phyloP scores from a whole-genome alignment of 2,329 filamentous ascomycete genomes.

The Pyricularia pennisetigena region DNA sequence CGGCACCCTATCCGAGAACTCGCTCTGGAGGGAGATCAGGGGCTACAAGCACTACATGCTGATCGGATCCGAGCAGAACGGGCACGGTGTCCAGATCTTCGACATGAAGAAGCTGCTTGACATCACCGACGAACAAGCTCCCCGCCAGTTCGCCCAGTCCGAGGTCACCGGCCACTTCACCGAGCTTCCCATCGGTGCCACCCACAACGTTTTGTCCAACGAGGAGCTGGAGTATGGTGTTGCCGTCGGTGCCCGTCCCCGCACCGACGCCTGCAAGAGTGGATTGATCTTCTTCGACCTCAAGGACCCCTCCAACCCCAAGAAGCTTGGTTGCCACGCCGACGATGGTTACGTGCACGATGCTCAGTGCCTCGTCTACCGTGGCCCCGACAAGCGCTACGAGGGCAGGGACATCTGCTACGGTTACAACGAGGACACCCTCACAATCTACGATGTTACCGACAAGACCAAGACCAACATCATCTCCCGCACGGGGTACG shows the following conservation, averaged over 20 bases:
- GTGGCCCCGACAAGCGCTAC: slow-evolving; percentile 37
- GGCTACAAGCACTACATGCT: slow-evolving; percentile 25
- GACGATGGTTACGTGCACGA: slow-evolving; percentile 52
- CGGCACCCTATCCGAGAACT: slow-evolving; percentile 2
- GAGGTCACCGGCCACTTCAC: slow-evolving; percentile 5
- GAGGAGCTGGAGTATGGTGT: slow-evolving; percentile 27
- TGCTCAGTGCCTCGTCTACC: slow-evolving; percentile 46
- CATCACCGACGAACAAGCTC: slow-evolving; percentile 26
- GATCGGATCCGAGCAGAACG: slow-evolving; percentile 28
- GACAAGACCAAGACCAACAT: slow-evolving; percentile 34
- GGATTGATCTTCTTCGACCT: slow-evolving; percentile 48
- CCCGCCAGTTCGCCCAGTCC: slow-evolving; percentile 10
- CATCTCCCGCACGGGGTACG: slow-evolving; percentile 43
- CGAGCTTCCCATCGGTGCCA: slow-evolving; percentile 5
- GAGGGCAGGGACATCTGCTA: slow-evolving; percentile 43
- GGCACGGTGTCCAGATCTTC: slow-evolving; percentile 53
- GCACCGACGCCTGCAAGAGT: slow-evolving; percentile 13
- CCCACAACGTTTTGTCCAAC: slow-evolving; percentile 5
- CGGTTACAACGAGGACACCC: slow-evolving; percentile 41
- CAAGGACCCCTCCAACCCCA: slow-evolving; percentile 39
- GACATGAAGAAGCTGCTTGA: slow-evolving; percentile 48
- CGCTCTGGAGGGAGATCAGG: slow-evolving; percentile 41
- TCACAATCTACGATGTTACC: slow-evolving; percentile 42
- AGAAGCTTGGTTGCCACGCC: slow-evolving; percentile 40
- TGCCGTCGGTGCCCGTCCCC: slow-evolving; percentile 27